A percentile compares a stretch with the other conserved stretches of the same genome.
Conservation (phyloP, 1,284 basidiomycete species). For the Boletus putidus region DNA sequence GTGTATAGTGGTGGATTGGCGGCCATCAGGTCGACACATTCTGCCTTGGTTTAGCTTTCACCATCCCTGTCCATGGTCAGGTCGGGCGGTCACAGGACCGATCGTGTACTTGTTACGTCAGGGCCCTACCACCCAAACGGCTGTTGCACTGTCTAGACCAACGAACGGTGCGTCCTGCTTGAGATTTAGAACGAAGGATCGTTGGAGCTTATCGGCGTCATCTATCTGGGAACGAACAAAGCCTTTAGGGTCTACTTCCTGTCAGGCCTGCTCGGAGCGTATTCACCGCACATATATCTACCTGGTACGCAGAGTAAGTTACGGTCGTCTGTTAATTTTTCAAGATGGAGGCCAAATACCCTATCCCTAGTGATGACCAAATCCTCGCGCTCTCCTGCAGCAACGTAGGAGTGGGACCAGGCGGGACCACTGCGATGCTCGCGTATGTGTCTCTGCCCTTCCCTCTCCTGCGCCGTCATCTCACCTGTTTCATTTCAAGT, state of each 20-base stretch:
- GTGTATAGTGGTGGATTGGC: constrained; percentile 25
- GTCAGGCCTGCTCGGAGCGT: constrained; percentile 19
- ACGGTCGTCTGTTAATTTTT: constrained; percentile 18
- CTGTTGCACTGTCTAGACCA: constrained; percentile 17
- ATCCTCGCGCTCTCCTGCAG: constrained; percentile 57
- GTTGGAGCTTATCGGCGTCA: constrained; percentile 32
- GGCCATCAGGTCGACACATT: constrained; percentile 25
- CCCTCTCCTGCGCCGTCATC: constrained; percentile 12
- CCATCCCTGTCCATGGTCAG: constrained; percentile 19
- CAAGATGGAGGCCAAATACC: constrained; percentile 37
- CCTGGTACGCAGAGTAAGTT: constrained; percentile 22
- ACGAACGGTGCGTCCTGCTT: constrained; percentile 13
- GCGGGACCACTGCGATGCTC: constrained; percentile 73
- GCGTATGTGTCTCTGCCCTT: constrained; percentile 51
- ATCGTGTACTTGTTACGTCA: constrained; percentile 30
- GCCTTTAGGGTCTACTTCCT: constrained; percentile 17
- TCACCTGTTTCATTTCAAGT: constrained; percentile 39
- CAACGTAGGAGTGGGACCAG: constrained; percentile 72
- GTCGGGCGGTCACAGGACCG: constrained; percentile 13
- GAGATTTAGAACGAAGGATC: constrained; percentile 26
- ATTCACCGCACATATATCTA: constrained; percentile 32
- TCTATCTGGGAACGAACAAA: constrained; percentile 25
- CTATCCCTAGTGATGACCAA: constrained; percentile 43
- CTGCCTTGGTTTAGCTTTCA: constrained; percentile 27
- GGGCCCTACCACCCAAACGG: constrained; percentile 16